Evolutionary conservation across 768 basidiomycete species (phyloP).

Genomic region (Obba rivulosa): DNA sequence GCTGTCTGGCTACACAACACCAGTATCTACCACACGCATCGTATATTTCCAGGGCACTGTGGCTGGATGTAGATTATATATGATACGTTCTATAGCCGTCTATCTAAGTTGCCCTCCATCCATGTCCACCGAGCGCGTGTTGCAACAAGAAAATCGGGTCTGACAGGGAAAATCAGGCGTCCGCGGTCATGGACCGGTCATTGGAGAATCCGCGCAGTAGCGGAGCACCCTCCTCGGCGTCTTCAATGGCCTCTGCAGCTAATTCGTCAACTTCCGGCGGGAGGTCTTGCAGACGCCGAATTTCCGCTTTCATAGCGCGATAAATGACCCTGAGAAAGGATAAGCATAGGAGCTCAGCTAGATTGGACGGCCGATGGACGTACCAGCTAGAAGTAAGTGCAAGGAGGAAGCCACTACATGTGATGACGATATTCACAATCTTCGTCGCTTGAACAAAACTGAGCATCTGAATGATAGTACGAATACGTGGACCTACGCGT

Average conservation of each 20-base stretch:
- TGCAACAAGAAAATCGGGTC: slow-evolving; percentile 13
- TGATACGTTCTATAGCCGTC: too few species aligned
- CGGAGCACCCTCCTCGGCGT: slow-evolving; percentile 56
- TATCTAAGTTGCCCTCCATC: neutral
- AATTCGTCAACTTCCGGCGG: slow-evolving; percentile 46
- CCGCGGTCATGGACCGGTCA: too few species aligned
- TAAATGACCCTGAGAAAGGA: slow-evolving; percentile 55
- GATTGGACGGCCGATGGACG: slow-evolving; percentile 18
- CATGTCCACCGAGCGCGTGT: slow-evolving; percentile 4
- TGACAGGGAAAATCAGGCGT: too few species aligned
- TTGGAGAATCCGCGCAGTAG: slow-evolving; percentile 32
- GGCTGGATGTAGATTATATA: too few species aligned
- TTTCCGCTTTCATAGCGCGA: slow-evolving; percentile 55
- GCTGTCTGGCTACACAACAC: slow-evolving; percentile 34
- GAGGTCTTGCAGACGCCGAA: slow-evolving; percentile 45
- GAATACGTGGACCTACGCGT: slow-evolving; percentile 40
- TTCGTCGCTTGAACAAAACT: slow-evolving; percentile 45
- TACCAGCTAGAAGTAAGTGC: slow-evolving; percentile 65
- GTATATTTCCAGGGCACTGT: too few species aligned
- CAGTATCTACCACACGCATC: slow-evolving; percentile 35
- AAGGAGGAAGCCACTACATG: slow-evolving; percentile 54
- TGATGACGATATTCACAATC: slow-evolving; percentile 54
- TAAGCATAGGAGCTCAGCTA: slow-evolving; percentile 3
- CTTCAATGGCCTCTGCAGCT: slow-evolving; percentile 55
- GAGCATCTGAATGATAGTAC: neutral